Evolutionary conservation across 352 stramenopile species (phyloP).

Genomic region (Elongisporangium anandrum): DNA sequence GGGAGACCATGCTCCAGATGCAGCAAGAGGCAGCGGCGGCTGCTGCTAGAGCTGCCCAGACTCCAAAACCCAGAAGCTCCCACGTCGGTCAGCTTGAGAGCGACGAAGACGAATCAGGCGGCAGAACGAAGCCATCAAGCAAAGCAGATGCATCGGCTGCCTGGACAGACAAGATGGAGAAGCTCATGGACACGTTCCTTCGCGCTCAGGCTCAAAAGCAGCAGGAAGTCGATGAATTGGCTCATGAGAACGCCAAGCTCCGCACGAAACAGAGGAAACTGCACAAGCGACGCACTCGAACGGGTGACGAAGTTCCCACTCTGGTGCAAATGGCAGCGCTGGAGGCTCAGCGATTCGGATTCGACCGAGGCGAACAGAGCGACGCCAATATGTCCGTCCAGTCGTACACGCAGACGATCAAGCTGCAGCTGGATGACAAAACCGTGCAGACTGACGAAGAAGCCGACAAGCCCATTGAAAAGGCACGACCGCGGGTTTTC

Average conservation of each 20-base stretch:
- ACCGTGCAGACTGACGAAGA: conserved; percentile 55
- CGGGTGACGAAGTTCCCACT: conserved; percentile 13
- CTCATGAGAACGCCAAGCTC: conserved; percentile 59
- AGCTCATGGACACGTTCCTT: conserved; percentile 60
- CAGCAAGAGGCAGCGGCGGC: conserved; percentile 30
- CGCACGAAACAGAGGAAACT: conserved; percentile 38
- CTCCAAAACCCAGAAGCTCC: conserved; percentile 13
- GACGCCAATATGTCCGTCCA: conserved; percentile 1
- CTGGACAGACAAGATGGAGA: conserved; percentile 41
- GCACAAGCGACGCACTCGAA: conserved; percentile 18
- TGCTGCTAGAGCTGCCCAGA: conserved; percentile 13
- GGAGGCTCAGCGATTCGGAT: conserved; percentile 59
- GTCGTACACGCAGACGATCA: not conserved
- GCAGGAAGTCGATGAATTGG: conserved; percentile 49
- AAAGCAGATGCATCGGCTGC: conserved; percentile 1
- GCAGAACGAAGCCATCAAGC: conserved; percentile 1
- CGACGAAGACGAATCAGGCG: conserved; percentile 22
- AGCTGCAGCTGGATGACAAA: conserved; percentile 37
- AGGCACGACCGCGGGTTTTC: not conserved
- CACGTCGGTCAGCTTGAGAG: conserved; percentile 40
- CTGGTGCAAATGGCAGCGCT: conserved; percentile 56
- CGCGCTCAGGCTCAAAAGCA: conserved; percentile 54
- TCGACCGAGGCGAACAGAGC: conserved; percentile 31
- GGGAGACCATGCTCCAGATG: conserved; percentile 41
- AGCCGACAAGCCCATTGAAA: conserved; percentile 8